phyloP scores from a whole-genome alignment of 2,329 filamentous ascomycete genomes.

The Neoarthrinium moseri region DNA sequence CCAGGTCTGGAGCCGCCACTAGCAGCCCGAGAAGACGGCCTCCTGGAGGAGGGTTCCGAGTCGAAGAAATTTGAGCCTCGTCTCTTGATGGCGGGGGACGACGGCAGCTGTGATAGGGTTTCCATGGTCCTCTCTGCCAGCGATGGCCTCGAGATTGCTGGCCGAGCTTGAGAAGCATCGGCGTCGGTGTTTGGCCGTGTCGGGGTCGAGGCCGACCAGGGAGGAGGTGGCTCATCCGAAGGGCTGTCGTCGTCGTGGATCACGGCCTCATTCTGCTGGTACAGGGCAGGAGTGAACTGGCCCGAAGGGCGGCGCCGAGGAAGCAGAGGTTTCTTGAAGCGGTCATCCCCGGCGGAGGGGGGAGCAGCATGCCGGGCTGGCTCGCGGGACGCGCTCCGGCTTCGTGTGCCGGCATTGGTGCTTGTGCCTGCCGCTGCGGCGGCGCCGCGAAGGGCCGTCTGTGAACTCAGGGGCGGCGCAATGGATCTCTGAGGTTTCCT shows the following conservation, averaged over 20 bases:
- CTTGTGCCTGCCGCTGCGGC: no score
- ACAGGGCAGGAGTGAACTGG: conserved; percentile 16
- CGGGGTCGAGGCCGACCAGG: conserved; percentile 21
- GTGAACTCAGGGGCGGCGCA: conserved; percentile 20
- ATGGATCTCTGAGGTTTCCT: conserved; percentile 20
- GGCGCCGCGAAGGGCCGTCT: conserved; percentile 15
- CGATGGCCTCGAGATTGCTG: conserved; percentile 46
- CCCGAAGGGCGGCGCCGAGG: conserved; percentile 22
- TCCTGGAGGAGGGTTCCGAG: conserved; percentile 53
- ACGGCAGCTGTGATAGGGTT: conserved; percentile 74
- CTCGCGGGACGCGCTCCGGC: conserved; percentile 19
- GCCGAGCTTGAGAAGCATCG: conserved; percentile 21
- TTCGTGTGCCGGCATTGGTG: no score
- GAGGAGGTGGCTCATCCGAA: no score
- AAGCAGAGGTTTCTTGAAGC: conserved; percentile 19
- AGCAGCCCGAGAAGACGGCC: conserved; percentile 48
- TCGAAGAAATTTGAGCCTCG: conserved; percentile 74
- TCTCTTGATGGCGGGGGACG: conserved; percentile 69
- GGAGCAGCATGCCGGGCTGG: conserved; percentile 11
- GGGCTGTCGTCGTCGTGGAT: conserved; percentile 16
- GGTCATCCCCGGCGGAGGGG: conserved; percentile 12
- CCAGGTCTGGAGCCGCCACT: conserved; percentile 47
- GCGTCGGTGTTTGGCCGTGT: conserved; percentile 17
- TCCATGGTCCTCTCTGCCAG: conserved; percentile 84
- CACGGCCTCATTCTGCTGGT: conserved; percentile 10